Evolutionary conservation across 139 green algal species (phyloP).

Genomic region (Picochlorum sp.): DNA sequence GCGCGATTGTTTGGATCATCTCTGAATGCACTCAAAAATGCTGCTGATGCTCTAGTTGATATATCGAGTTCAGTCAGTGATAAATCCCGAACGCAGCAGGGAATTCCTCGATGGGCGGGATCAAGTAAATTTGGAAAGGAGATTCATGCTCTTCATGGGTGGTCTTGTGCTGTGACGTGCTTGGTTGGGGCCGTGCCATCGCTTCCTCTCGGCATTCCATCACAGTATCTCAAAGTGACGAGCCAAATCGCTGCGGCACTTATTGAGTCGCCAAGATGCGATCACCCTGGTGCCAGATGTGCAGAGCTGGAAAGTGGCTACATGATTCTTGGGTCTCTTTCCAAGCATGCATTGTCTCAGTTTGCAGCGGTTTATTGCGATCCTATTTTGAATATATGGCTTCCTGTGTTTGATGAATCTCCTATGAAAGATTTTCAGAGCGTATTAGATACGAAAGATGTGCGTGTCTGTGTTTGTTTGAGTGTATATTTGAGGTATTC

Average conservation of each 20-base stretch:
- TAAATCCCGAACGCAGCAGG: conserved; percentile 13
- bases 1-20: conserved; percentile 28
- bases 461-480: neutral
- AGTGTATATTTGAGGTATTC: no score
- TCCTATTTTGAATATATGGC: conserved; percentile 42
- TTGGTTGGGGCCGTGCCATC: conserved; percentile 46
- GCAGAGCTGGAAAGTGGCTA: conserved; percentile 58
- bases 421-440: conserved; percentile 32
- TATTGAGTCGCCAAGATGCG: conserved; percentile 21
- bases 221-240: conserved; percentile 30
- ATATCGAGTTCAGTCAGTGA: conserved; percentile 18
- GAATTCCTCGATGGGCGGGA: conserved; percentile 16
- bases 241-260: conserved; percentile 43
- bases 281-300: conserved; percentile 10
- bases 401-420: conserved; percentile 36
- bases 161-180: conserved; percentile 41
- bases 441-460: neutral
- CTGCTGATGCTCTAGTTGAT: conserved; percentile 20
- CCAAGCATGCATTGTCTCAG: conserved; percentile 13
- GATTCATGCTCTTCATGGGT: conserved; percentile 58
- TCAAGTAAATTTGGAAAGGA: conserved; percentile 25
- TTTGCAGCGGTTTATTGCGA: neutral
- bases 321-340: conserved; percentile 56
- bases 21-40: conserved; percentile 26
- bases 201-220: conserved; percentile 56